Base-by-base conservation (phyloP, 805 yeast genomes). In the Jamesozyma rosinii region DNA sequence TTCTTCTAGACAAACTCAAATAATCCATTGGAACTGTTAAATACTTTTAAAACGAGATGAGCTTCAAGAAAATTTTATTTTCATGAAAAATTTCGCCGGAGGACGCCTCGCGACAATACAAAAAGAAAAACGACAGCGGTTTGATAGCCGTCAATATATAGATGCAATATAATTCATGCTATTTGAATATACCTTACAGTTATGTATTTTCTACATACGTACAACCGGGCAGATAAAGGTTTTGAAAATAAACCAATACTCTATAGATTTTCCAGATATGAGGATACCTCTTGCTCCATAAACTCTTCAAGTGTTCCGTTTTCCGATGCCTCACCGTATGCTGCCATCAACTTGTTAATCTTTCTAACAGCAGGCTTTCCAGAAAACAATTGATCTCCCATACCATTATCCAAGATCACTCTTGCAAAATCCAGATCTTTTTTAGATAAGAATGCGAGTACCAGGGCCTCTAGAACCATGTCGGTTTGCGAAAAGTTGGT, bases 401-500 rank as follows among this genome's bases (percentile, higher is more conserved):
- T 51, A 0, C 76, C 73, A 49, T 73, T 74, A 35, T 75, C 78
- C 46, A 68, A 64, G 11, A 76, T 54, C 35, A 75, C 68, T 42
- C 67, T 63, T 0, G 81, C 79, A 57, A 77, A 76, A 46, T 73
- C 76, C 35, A 80, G 58, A 53, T 77, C 81, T 35, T 66, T 61
- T 32, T 67, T 64, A 18, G 67, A 65, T 31, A 77, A 54, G 43
- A 56, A 65, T 0, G 72, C 68, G 14, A 72, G 47, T 24, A 76
- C 57, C 32, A 77, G 52, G 2, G 77, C 58, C 48, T 77, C 77
- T 1, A 76, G 69, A 20, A 76, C 49, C 4, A 61, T 43, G 1
- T 76, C 76, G 14, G 69, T 54, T 2, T 68, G 65, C 0, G 79
- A 72, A 6, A 51, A 34, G n/a, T 47, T 39, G 1, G 50, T 42